A percentile compares a stretch with the other conserved stretches of the same genome.
phyloP scores from a whole-genome alignment of 1,284 basidiomycete species.

The Marasmius sp. region DNA sequence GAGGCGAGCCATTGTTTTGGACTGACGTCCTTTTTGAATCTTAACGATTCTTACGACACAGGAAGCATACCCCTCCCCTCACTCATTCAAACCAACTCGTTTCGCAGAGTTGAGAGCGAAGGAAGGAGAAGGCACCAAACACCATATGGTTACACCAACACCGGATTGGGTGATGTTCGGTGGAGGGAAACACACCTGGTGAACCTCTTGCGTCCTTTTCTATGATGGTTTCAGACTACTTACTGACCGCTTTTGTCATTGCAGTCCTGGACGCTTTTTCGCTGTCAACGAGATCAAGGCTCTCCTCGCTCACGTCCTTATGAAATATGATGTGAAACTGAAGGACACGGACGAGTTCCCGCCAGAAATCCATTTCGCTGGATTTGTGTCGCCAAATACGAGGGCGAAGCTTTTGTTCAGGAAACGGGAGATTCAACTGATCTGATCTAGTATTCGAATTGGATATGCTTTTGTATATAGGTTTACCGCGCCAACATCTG shows the following conservation, averaged over 20 bases:
- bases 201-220: neutral
- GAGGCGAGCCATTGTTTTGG: neutral
- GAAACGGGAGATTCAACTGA: conserved; percentile 8
- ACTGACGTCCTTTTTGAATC: neutral
- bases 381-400: conserved; percentile 8
- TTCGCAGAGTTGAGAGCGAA: neutral
- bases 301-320: conserved; percentile 36
- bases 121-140: conserved; percentile 15
- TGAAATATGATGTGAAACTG: conserved; percentile 43
- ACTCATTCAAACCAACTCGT: neutral
- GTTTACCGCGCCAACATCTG: no score
- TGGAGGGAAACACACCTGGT: conserved; percentile 29
- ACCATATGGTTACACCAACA: conserved; percentile 7
- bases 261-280: conserved; percentile 45
- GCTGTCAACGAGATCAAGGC: conserved; percentile 41
- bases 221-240: neutral
- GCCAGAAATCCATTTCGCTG: conserved; percentile 15
- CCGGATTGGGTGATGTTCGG: conserved; percentile 22
- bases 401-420: conserved; percentile 14
- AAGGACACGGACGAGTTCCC: conserved; percentile 24
- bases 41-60: neutral
- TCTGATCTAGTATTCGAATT: no score
- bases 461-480: no score
- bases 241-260: neutral
- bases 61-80: neutral